Conservation (phyloP, 2,329 filamentous ascomycete species). For the Cytospora piceicola region DNA sequence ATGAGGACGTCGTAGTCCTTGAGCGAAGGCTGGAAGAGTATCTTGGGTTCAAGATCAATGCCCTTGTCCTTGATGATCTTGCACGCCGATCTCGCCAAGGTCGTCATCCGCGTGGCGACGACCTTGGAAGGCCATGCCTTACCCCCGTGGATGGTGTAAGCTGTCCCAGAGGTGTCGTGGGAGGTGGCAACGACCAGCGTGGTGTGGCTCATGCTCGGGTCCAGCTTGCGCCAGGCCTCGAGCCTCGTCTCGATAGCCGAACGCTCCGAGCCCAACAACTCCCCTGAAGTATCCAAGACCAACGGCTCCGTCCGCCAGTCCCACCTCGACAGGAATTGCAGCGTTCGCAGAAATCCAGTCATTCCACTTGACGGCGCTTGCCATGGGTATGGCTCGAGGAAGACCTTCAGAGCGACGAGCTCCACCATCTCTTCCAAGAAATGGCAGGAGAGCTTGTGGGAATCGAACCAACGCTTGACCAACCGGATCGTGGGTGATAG, state of each 20-base stretch:
- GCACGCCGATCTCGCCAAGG: constrained; percentile 76
- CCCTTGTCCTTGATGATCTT: constrained; percentile 60
- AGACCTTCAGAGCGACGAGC: constrained; percentile 76
- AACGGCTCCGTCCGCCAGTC: constrained; percentile 88
- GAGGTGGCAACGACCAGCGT: constrained; percentile 82
- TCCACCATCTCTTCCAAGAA: constrained; percentile 83
- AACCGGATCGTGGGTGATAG: constrained; percentile 83
- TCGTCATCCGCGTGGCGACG: constrained; percentile 80
- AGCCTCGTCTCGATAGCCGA: constrained; percentile 71
- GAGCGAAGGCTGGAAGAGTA: constrained; percentile 74
- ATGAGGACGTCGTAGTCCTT: constrained; percentile 87
- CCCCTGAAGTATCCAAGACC: constrained; percentile 73
- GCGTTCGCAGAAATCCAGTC: constrained; percentile 79
- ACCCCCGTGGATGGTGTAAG: constrained; percentile 72
- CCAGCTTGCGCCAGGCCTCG: constrained; percentile 82
- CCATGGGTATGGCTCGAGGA: constrained; percentile 84
- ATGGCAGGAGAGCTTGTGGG: constrained; percentile 78
- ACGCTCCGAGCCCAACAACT: constrained; percentile 65
- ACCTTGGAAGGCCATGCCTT: constrained; percentile 69
- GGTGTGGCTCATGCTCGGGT: constrained; percentile 84
- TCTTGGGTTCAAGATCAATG: constrained; percentile 55
- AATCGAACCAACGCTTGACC: constrained; percentile 85
- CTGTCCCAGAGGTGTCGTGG: constrained; percentile 74
- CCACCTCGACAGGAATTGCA: constrained; percentile 83
- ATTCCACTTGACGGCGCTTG: constrained; percentile 73